Evolutionary conservation across 805 yeast species (phyloP).

Genomic region (Starmerella vaccinii): DNA sequence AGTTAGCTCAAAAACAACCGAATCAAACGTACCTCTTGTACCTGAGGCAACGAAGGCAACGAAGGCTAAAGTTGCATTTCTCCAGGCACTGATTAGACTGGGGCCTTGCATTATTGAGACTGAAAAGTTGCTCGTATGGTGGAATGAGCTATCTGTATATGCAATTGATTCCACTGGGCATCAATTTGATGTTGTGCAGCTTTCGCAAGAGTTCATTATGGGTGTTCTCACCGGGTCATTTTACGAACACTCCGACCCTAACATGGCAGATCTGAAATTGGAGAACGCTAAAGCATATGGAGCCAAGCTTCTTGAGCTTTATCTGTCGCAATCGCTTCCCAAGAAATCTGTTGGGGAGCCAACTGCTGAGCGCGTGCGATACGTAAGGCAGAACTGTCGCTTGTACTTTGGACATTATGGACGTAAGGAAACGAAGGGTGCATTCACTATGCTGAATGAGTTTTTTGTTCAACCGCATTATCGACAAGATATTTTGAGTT

Average conservation of each 20-base stretch:
- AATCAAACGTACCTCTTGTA: neutral
- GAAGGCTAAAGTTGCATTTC: conserved; percentile 26
- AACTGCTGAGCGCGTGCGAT: conserved; percentile 41
- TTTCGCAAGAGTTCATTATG: conserved; percentile 29
- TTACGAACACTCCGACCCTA: conserved; percentile 20
- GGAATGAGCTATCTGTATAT: conserved; percentile 38
- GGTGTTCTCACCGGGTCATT: conserved; percentile 26
- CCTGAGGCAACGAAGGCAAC: neutral
- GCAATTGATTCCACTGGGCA: conserved; percentile 53
- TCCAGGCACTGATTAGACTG: conserved; percentile 28
- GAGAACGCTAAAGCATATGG: conserved; percentile 22
- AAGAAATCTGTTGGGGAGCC: neutral
- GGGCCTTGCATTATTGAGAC: conserved; percentile 27
- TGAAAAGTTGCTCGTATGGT: conserved; percentile 38
- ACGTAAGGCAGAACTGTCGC: conserved; percentile 38
- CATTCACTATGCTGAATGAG: conserved; percentile 34
- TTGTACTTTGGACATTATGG: conserved; percentile 38
- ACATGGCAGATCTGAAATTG: conserved; percentile 15
- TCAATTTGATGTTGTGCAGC: conserved; percentile 33
- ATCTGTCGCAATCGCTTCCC: conserved; percentile 19
- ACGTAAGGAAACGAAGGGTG: conserved; percentile 31
- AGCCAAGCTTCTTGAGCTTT: conserved; percentile 25
- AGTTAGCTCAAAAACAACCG: neutral
- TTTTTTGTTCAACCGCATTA: conserved; percentile 30
- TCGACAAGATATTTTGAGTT: conserved; percentile 35